A percentile compares a stretch with the other conserved stretches of the same genome.
phyloP scores from a whole-genome alignment of 192 early-diverging fungal species.

The Borealophlyctis nickersoniae region DNA sequence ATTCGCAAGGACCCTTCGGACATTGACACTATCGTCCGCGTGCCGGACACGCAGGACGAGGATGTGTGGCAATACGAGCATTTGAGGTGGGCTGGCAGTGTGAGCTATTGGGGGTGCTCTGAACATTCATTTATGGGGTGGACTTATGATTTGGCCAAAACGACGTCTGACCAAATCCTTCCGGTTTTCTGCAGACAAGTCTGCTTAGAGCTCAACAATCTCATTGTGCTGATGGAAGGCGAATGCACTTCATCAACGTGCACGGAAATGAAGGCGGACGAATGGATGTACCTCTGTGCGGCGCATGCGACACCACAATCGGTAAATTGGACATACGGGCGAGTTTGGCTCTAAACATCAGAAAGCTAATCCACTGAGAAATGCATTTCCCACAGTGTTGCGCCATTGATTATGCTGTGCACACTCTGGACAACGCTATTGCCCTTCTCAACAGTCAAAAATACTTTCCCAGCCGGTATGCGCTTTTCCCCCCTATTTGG shows the following conservation, averaged over 20 bases:
- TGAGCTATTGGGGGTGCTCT: not conserved
- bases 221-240: slow-evolving; percentile 64
- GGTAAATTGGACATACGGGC: slow-evolving; percentile 36
- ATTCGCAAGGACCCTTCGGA: slow-evolving; percentile 65
- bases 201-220: slow-evolving; percentile 78
- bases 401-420: slow-evolving; percentile 89
- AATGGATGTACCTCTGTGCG: slow-evolving; percentile 90
- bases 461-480: slow-evolving; percentile 76
- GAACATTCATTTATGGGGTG: not conserved
- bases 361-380: too few species aligned
- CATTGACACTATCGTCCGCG: slow-evolving; percentile 53
- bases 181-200: slow-evolving; percentile 56
- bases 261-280: slow-evolving; percentile 90
- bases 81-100: slow-evolving; percentile 55
- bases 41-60: slow-evolving; percentile 61
- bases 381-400: slow-evolving; percentile 56
- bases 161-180: not conserved
- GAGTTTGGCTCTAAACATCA: not conserved
- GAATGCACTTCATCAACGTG: slow-evolving; percentile 79
- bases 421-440: slow-evolving; percentile 89
- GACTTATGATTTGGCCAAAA: not conserved
- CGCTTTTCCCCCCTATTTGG: not conserved
- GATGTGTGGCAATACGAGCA: slow-evolving; percentile 88
- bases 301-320: slow-evolving; percentile 74
- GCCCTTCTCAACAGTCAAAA: slow-evolving; percentile 72